These are phyloP conservation scores for Cryphonectria japonica DNA, from an alignment of 2,329 filamentous ascomycete genomes.

Conservation along the genomic window DNA sequence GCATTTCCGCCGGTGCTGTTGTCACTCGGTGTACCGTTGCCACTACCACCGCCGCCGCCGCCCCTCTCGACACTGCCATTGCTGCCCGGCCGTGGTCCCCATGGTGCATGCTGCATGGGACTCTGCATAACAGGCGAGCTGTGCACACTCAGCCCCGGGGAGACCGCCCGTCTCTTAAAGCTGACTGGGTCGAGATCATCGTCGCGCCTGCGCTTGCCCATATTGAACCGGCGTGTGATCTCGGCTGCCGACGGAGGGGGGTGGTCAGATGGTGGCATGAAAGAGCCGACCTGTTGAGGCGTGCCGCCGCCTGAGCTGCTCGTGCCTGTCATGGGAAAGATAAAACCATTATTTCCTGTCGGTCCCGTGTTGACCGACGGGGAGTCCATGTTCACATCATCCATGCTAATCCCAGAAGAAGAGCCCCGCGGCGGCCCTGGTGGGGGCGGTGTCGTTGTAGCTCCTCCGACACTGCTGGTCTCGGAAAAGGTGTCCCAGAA, in stretches of 20 bases:
- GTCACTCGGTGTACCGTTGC: constrained; percentile 55
- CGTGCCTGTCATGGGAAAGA: constrained; percentile 38
- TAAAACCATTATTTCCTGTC: constrained; percentile 32
- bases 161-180: constrained; percentile 91
- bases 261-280: constrained; percentile 33
- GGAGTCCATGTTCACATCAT: constrained; percentile 75
- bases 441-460: constrained; percentile 63
- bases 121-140: constrained; percentile 89
- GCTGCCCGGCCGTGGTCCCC: constrained; percentile 67
- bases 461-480: constrained; percentile 54
- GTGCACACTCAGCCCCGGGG: constrained; percentile 86
- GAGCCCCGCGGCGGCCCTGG: constrained; percentile 62
- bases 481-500: constrained; percentile 84
- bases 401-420: constrained; percentile 63
- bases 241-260: constrained; percentile 69
- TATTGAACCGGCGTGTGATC: constrained; percentile 74
- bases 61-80: constrained; percentile 53
- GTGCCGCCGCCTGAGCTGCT: constrained; percentile 44
- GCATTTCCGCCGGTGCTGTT: constrained; percentile 31
- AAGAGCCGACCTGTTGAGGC: constrained; percentile 40
- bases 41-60: constrained; percentile 46
- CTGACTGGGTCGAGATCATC: constrained; percentile 84
- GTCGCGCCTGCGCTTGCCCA: constrained; percentile 79
- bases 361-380: constrained; percentile 46
- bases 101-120: constrained; percentile 72